Evolutionary conservation across 192 early-diverging fungal genomes (phyloP), one percentile per base, ranked within the genome.

Genomic region (Backusella westeae): DNA sequence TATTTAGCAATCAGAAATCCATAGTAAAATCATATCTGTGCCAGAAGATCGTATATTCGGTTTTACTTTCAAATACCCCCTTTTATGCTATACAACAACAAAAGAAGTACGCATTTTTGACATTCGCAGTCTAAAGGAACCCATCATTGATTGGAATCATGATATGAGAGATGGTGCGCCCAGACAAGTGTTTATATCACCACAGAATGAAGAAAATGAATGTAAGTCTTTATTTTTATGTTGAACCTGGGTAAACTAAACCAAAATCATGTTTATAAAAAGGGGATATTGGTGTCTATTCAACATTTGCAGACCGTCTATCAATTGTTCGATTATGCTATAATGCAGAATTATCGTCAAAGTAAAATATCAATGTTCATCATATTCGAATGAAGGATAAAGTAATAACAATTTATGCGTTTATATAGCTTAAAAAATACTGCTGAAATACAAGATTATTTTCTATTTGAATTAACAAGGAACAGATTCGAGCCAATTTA

Each of bases 51-150:
- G 56, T 63, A 63, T 63, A 9, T 63, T 63, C 10, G 21, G 23
- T 14, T 63, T 63, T 63, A 14, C 56, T 2, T 63, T 63, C 10
- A 23, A 63, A 26, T 63, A 63, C 4, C 56, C 56, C 8, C 9
- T 63, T 63, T 14, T 63, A 63, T 63, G 56, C 56, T 63, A 63
- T 63, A 8, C 56, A 29, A 63, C 56, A 63, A 63, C 56, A 29
- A 63, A 63, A 29, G 23, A 29, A 63, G 56, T 63, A 14, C 26
- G 56, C 26, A 26, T 63, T 4, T 63, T 63, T 63, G 56, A 63
- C 12, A 63, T 63, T 29, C 21, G 23, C 8, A 59, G 10, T 3
- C 9, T 26, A 10, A 63, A 23, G 10, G 26, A 63, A 8, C 56
- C 56, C 0, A 63, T 63, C 4, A 63, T 63, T 29, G 56, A 63